phyloP scores from a whole-genome alignment of 371 early-diverging fungal genomes.

The Funneliformis caledonium region DNA sequence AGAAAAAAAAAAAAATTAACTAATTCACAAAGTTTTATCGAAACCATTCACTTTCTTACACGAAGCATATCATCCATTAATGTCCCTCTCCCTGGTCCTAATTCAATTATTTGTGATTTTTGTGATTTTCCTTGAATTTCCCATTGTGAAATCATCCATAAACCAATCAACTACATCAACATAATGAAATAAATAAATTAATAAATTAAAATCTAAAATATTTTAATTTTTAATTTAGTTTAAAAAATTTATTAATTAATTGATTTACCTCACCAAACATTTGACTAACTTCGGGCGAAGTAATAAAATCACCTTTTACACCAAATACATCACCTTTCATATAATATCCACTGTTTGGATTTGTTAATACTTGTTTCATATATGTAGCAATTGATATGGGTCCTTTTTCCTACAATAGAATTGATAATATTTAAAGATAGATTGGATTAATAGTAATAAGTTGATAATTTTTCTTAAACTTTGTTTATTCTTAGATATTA shows the following conservation, averaged over 20 bases:
- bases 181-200: slow-evolving; percentile 19
- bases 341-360: slow-evolving; percentile 92
- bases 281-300: slow-evolving; percentile 96
- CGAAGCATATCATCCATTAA: slow-evolving; percentile 92
- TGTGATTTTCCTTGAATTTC: slow-evolving; percentile 61
- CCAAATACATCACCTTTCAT: slow-evolving; percentile 92
- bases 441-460: neutral
- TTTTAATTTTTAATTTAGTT: neutral
- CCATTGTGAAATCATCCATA: slow-evolving; percentile 85
- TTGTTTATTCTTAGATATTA: neutral
- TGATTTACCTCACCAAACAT: slow-evolving; percentile 91
- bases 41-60: slow-evolving; percentile 47
- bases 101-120: slow-evolving; percentile 78
- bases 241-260: neutral
- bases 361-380: slow-evolving; percentile 88
- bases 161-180: slow-evolving; percentile 65
- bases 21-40: neutral
- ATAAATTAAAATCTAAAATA: neutral
- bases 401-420: slow-evolving; percentile 52
- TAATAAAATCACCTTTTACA: slow-evolving; percentile 91
- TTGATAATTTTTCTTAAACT: too few species aligned
- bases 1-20: neutral
- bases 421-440: neutral
- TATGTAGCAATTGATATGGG: slow-evolving; percentile 88
- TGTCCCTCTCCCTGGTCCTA: slow-evolving; percentile 96